These are phyloP conservation scores for Tillandsia fasciculata DNA, from an alignment of 176 grass and related monocot genomes.

Conservation along the genomic window DNA sequence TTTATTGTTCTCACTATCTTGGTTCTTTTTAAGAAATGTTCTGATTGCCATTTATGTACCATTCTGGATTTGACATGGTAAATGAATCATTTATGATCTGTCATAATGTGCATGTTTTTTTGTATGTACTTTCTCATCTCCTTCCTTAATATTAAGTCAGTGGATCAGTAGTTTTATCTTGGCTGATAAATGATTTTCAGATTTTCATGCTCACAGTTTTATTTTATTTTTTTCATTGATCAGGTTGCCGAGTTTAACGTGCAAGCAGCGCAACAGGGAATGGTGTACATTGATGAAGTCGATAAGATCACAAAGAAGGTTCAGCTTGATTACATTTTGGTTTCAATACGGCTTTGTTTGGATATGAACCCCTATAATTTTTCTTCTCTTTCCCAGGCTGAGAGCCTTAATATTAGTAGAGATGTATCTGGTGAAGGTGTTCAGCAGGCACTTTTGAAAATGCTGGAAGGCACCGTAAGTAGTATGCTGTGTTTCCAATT, in stretches of 20 bases:
- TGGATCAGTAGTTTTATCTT: not conserved
- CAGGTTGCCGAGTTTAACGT: constrained; percentile 99
- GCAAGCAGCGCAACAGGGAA: constrained; percentile 97
- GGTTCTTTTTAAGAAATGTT: no score
- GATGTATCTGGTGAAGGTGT: constrained; percentile 99
- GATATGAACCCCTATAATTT: constrained; percentile 10
- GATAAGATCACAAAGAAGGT: constrained; percentile 99
- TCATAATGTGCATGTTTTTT: constrained; percentile 2
- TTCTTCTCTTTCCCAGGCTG: constrained; percentile 46
- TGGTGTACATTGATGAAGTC: constrained; percentile 99
- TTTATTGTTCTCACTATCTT: no score
- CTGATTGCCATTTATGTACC: no score
- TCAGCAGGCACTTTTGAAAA: constrained; percentile 96
- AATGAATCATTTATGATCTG: no score
- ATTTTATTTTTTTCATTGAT: constrained; percentile 2
- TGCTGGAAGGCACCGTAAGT: constrained; percentile 98
- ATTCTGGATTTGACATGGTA: no score
- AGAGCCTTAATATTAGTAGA: constrained; percentile 98
- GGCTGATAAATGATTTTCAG: not conserved
- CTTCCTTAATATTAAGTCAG: not conserved
- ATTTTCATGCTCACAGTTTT: not conserved
- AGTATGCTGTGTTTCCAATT: constrained; percentile 13
- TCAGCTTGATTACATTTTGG: constrained; percentile 7
- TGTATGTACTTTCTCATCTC: not conserved
- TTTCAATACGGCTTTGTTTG: constrained; percentile 7